These are phyloP conservation scores for Cercospora sesami DNA, from an alignment of 2,329 filamentous ascomycete genomes.

Conservation along the genomic window DNA sequence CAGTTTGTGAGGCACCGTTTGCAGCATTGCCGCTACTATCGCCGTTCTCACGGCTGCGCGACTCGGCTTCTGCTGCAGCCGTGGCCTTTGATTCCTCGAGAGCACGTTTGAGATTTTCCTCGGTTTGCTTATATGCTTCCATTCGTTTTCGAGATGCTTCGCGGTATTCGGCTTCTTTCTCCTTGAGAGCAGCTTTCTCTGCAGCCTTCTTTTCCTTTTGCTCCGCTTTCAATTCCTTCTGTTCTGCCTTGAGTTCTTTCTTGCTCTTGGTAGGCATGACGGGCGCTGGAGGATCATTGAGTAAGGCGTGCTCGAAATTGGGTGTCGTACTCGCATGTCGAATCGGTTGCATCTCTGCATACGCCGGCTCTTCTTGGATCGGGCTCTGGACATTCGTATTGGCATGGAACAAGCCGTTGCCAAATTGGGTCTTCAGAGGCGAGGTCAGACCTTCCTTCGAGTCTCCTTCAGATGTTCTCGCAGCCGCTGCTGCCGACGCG, in stretches of 20 bases:
- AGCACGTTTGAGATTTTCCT: conserved; percentile 64
- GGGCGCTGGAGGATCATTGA: conserved; percentile 48
- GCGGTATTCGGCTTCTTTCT: conserved; percentile 39
- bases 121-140: conserved; percentile 58
- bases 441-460: conserved; percentile 29
- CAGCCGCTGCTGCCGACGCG: conserved; percentile 50
- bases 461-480: conserved; percentile 41
- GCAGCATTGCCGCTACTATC: conserved; percentile 25
- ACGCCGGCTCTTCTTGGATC: conserved; percentile 14
- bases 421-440: conserved; percentile 28
- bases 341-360: conserved; percentile 55
- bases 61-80: conserved; percentile 56
- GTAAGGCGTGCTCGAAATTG: conserved; percentile 29
- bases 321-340: conserved; percentile 69
- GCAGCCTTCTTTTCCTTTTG: conserved; percentile 60
- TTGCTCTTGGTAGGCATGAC: conserved; percentile 60
- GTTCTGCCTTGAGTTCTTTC: conserved; percentile 62
- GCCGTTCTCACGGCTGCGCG: conserved; percentile 25
- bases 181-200: conserved; percentile 60
- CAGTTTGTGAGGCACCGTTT: background rate
- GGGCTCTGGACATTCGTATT: conserved; percentile 27
- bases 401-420: conserved; percentile 36
- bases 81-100: conserved; percentile 67
- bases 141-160: conserved; percentile 48
- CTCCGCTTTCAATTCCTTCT: conserved; percentile 60